Percentiles rank a stretch among this genome's conserved stretches.
phyloP scores from a whole-genome alignment of 768 basidiomycete species.

The Pisolithus marmoratus region DNA sequence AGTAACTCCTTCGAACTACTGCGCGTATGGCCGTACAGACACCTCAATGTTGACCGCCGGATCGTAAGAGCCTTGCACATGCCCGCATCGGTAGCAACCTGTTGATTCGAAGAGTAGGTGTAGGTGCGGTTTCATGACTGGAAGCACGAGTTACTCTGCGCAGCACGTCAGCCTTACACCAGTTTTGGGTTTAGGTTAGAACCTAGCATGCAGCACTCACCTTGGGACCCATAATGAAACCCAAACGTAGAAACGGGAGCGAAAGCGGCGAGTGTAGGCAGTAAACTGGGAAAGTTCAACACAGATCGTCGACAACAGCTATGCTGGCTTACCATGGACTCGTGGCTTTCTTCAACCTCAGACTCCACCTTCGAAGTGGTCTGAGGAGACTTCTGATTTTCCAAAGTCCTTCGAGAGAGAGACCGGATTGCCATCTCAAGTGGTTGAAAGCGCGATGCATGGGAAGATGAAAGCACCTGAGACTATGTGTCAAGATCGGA shows the following conservation, averaged over 20 bases:
- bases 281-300: too few species aligned
- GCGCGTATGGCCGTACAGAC: too few species aligned
- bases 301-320: too few species aligned
- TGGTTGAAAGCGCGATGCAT: slow-evolving; percentile 61
- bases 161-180: slow-evolving; percentile 53
- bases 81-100: too few species aligned
- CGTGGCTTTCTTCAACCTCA: slow-evolving; percentile 75
- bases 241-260: too few species aligned
- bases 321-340: slow-evolving; percentile 16
- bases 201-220: slow-evolving; percentile 49
- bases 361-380: slow-evolving; percentile 92
- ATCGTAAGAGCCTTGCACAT: too few species aligned
- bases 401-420: slow-evolving; percentile 85
- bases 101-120: too few species aligned
- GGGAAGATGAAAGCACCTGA: slow-evolving; percentile 70
- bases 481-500: slow-evolving; percentile 49
- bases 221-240: too few species aligned
- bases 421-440: slow-evolving; percentile 71
- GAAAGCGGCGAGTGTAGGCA: slow-evolving; percentile 53
- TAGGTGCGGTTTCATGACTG: slow-evolving; percentile 38
- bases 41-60: too few species aligned
- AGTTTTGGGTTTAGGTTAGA: slow-evolving; percentile 87
- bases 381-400: slow-evolving; percentile 77
- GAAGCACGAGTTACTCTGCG: slow-evolving; percentile 24
- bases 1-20: too few species aligned